These are phyloP conservation scores for Phytophthora capsici DNA, from an alignment of 352 stramenopile species.

Conservation along the genomic window DNA sequence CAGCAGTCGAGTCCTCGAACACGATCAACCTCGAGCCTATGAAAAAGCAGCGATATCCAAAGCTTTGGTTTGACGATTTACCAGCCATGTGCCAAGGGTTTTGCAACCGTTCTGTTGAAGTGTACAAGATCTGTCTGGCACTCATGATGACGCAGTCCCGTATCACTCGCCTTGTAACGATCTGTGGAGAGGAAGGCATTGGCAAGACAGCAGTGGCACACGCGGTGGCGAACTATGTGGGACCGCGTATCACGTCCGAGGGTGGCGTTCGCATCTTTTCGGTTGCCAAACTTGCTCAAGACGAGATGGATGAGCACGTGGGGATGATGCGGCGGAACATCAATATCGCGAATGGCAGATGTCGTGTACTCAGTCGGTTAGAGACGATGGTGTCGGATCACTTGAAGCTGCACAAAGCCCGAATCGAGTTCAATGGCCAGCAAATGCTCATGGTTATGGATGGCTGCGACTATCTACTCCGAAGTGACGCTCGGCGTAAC, in stretches of 20 bases:
- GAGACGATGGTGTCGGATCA: constrained; percentile 60
- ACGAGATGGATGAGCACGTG: constrained; percentile 64
- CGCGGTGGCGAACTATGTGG: constrained; percentile 79
- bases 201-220: constrained; percentile 81
- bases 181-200: constrained; percentile 78
- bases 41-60: constrained; percentile 68
- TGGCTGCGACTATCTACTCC: constrained; percentile 73
- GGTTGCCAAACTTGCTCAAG: constrained; percentile 60
- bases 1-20: constrained; percentile 50
- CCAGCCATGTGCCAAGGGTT: constrained; percentile 83
- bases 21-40: constrained; percentile 56
- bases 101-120: constrained; percentile 77
- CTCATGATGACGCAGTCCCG: constrained; percentile 79
- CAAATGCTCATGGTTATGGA: constrained; percentile 75
- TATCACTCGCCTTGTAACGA: constrained; percentile 79
- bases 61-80: constrained; percentile 82
- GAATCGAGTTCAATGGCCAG: constrained; percentile 59
- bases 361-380: constrained; percentile 56
- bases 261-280: constrained; percentile 78
- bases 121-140: constrained; percentile 86
- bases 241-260: constrained; percentile 73
- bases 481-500: constrained; percentile 52
- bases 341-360: constrained; percentile 45
- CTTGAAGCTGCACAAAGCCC: constrained; percentile 54
- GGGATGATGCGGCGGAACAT: constrained; percentile 55